Evolutionary conservation across 495 filamentous ascomycete species (phyloP), one percentile per base, ranked within the genome.

Genomic region (Collariella sp.): DNA sequence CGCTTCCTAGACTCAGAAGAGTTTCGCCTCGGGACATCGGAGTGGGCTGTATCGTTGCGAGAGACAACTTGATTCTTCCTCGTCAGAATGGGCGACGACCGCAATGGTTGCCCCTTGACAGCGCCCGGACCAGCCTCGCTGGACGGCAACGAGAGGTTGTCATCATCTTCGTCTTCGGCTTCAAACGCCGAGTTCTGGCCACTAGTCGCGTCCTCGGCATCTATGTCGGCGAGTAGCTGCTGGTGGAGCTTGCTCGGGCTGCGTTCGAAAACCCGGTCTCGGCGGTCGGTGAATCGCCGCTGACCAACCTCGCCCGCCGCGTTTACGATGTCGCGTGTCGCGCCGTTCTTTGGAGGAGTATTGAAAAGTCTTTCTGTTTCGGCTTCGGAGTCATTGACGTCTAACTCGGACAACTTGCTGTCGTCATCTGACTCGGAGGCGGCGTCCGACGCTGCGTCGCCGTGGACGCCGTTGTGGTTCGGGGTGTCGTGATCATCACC

Each of bases 281-380:
- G 62, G 29, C 58, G 62, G 35, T 71, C 66, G 12, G 63, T 61
- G 51, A 70, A 68, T 53, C 64, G 67, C 41, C 64, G 65, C 41
- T 41, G 58, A n/a, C 56, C 60, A 53, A 63, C 61, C 57, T 75
- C 60, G 63, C 68, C 44, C 66, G 68, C 60, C 60, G 63, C 58
- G 38, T 59, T 79, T 18, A 86, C 58, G 7, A 83, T 75, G 44
- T 88, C 83, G 67, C 85, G 79, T 60, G 76, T 75, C 56, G 78
- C 76, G 60, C 77, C 77, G 59, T 75, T 71, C 57, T 91, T 89
- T 52, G 86, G 82, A 19, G 93, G 94, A n/a, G 91, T 91, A 64
- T 87, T 83, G 59, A 94, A 91, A 61, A 97, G 78, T 47, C 94
- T 83, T 72, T 97, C 94, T 7, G 93, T 98, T 73, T 96, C 93